phyloP scores from a whole-genome alignment of 2,329 filamentous ascomycete species.

The Fonsecaea erecta region DNA sequence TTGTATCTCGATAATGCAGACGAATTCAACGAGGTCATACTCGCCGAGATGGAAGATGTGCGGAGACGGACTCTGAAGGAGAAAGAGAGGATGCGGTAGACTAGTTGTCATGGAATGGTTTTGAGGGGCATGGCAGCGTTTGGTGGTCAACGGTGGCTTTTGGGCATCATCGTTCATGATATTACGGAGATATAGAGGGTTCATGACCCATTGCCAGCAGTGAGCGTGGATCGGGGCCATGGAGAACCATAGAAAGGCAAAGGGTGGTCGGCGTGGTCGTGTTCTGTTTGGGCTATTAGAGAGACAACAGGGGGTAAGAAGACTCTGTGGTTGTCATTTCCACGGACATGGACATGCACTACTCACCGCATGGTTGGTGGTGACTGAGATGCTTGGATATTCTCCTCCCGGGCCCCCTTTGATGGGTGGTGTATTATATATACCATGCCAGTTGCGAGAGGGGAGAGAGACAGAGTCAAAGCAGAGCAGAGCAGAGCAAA shows the following conservation, averaged over 20 bases:
- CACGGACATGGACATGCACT: background rate
- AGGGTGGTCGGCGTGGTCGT: too few relatives aligned
- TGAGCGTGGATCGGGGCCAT: background rate
- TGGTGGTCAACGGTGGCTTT: background rate
- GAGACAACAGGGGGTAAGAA: background rate
- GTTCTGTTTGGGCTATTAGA: background rate
- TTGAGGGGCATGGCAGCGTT: background rate
- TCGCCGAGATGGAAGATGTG: slow-evolving; percentile 70
- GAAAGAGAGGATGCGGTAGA: slow-evolving; percentile 5
- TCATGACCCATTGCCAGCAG: background rate
- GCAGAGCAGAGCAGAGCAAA: too few relatives aligned
- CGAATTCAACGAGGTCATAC: slow-evolving; percentile 70
- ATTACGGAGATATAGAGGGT: background rate
- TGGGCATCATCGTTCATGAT: background rate
- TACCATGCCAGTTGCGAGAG: too few relatives aligned
- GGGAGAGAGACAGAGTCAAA: too few relatives aligned
- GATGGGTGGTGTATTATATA: too few relatives aligned
- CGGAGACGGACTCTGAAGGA: slow-evolving; percentile 44
- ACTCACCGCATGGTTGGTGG: too few relatives aligned
- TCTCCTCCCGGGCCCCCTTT: too few relatives aligned
- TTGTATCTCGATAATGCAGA: slow-evolving; percentile 72
- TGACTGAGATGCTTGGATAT: too few relatives aligned
- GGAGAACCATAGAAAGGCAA: background rate
- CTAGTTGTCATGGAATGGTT: background rate
- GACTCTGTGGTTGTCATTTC: background rate